Conservation (phyloP, 306 rosid genomes). For the Leucaena leucocephala region DNA sequence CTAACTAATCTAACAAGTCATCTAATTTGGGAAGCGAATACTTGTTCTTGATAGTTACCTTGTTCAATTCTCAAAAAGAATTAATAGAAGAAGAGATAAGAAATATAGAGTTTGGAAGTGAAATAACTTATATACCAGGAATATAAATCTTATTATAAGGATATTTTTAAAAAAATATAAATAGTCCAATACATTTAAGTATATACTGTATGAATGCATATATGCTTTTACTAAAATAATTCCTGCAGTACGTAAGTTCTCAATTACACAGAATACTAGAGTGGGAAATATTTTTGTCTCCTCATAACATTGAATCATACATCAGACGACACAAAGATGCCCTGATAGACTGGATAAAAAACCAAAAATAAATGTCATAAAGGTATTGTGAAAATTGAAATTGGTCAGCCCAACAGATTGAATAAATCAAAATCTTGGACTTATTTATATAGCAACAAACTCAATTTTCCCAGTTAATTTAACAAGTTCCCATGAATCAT, state of each 20-base stretch:
- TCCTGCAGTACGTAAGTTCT: conserved; percentile 14
- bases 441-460: conserved; percentile 17
- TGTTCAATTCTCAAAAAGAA: too few species aligned
- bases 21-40: too few species aligned
- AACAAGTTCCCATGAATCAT: conserved; percentile 23
- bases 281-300: conserved; percentile 1
- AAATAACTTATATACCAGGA: too few species aligned
- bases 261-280: neutral
- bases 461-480: conserved; percentile 1
- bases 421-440: conserved; percentile 14
- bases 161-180: too few species aligned
- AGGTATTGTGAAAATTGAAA: conserved; percentile 10
- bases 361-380: neutral
- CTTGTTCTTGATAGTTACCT: too few species aligned
- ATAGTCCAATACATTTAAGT: too few species aligned
- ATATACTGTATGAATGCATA: conserved; percentile 4
- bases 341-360: conserved; percentile 8
- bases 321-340: conserved; percentile 18
- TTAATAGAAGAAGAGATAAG: too few species aligned
- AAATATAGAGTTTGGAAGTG: too few species aligned
- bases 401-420: neutral
- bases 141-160: too few species aligned
- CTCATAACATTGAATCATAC: conserved; percentile 20
- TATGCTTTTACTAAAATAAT: conserved; percentile 9
- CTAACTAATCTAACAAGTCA: too few species aligned